Evolutionary conservation across 2,329 filamentous ascomycete species (phyloP), one percentile per base, ranked within the genome.

Genomic region (Colletotrichum spinosum): DNA sequence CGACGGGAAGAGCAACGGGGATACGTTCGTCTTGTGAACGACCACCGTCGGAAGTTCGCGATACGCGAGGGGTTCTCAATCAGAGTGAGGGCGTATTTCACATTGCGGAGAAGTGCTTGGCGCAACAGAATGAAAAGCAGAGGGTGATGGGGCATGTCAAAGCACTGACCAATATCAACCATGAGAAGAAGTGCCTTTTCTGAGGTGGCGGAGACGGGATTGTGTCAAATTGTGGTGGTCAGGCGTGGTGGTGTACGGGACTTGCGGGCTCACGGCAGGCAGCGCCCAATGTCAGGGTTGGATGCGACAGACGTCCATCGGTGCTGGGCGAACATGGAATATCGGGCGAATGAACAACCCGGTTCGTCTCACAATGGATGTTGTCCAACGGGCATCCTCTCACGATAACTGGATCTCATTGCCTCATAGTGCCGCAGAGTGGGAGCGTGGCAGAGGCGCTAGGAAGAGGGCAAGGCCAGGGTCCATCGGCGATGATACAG

Each of bases 341-440:
- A 63, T 63, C 52, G 53, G 62, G 56, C 63, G 63, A 66, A 66
- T 66, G 52, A 54, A 44, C 12, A 62, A 42, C 63, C 63, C 25
- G 42, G 58, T 63, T 54, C 58, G 48, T 60, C 52, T 62, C 58
- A 52, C 62, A 35, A 61, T 50, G 62, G 45, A 44, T 13, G 46
- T 25, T 41, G 53, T 55, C 17, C 63, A 66, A 55, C 52, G 59
- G 37, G 48, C 41, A 63, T 53, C 58, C 59, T 66, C 37, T 57
- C 39, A 53, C 48, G 53, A 66, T 63, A 44, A 66, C 49, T 63
- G 63, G 58, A 66, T 51, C 53, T 56, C 58, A 56, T 65, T 56
- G 62, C 62, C 62, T 65, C 62, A 53, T 62, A 52, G 58, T 46
- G 58, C 52, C 11, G 46, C 41, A 38, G 17, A 56, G 37, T 62